A percentile compares a stretch with the other conserved stretches of the same genome.
Conservation (phyloP, 345 rosid species). For the Salix dunnii region DNA sequence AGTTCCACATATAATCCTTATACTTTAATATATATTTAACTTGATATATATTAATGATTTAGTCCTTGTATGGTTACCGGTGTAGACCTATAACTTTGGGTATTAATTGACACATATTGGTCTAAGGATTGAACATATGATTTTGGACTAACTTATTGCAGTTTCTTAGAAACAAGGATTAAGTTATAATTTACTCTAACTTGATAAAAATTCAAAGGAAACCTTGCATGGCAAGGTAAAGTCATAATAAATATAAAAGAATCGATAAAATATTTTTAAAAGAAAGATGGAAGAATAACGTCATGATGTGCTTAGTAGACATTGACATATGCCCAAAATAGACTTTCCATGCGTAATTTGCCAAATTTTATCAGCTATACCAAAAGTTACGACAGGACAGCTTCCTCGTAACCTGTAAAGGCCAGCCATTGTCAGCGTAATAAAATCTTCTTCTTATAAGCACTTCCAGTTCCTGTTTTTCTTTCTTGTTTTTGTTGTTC, state of each 20-base stretch:
- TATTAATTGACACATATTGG: too few species aligned
- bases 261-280: not conserved
- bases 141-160: too few species aligned
- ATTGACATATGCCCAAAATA: not conserved
- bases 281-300: not conserved
- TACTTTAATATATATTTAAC: too few species aligned
- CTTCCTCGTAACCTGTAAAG: not conserved
- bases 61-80: too few species aligned
- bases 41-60: too few species aligned
- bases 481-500: not conserved
- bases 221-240: not conserved
- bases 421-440: not conserved
- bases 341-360: not conserved
- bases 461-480: not conserved
- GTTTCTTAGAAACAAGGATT: not conserved
- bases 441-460: not conserved
- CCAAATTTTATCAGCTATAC: not conserved
- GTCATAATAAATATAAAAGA: not conserved
- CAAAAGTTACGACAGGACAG: not conserved
- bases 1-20: not conserved
- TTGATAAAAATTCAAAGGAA: not conserved
- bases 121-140: too few species aligned
- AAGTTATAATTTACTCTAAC: not conserved
- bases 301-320: not conserved
- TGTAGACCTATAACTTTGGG: too few species aligned